These are phyloP conservation scores for Termitomyces sp. DNA, from an alignment of 768 basidiomycete species.

Conservation along the genomic window DNA sequence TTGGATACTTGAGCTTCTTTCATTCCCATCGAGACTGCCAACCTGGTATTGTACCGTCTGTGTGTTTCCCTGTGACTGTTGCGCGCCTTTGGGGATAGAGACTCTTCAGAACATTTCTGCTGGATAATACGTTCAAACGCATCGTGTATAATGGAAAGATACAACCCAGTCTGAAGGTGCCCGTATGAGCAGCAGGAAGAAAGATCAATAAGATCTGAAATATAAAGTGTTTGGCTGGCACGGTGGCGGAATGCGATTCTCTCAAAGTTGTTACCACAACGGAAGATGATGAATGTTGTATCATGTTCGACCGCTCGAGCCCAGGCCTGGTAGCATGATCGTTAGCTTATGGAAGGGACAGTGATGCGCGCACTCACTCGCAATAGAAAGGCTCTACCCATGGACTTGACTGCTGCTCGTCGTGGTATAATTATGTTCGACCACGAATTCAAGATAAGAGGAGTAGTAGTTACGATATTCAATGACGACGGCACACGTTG, in stretches of 20 bases:
- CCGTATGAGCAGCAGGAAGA: slow-evolving; percentile 8
- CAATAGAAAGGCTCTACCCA: not conserved
- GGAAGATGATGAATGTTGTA: slow-evolving; percentile 14
- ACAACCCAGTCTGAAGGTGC: slow-evolving; percentile 12
- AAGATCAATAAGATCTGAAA: slow-evolving; percentile 14
- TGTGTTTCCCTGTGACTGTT: not conserved
- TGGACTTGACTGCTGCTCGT: not conserved
- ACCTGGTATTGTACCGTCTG: slow-evolving; percentile 6
- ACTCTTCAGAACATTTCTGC: not conserved
- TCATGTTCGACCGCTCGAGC: slow-evolving; percentile 9
- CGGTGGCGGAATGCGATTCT: slow-evolving; percentile 15
- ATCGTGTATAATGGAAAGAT: slow-evolving; percentile 14
- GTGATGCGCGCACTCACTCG: not conserved
- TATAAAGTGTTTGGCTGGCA: slow-evolving; percentile 12
- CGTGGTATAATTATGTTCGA: not conserved
- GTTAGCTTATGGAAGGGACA: not conserved
- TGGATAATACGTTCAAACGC: slow-evolving; percentile 8
- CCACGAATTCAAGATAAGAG: not conserved
- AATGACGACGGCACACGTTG: not conserved
- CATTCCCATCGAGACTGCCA: not conserved
- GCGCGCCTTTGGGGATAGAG: not conserved
- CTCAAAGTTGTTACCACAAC: slow-evolving; percentile 13
- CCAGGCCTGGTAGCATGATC: slow-evolving; percentile 7
- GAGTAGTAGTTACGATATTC: not conserved
- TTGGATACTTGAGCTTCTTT: not conserved